These are phyloP conservation scores for Cupressus sempervirens DNA, from an alignment of 75 land plant species.

Conservation along the genomic window DNA sequence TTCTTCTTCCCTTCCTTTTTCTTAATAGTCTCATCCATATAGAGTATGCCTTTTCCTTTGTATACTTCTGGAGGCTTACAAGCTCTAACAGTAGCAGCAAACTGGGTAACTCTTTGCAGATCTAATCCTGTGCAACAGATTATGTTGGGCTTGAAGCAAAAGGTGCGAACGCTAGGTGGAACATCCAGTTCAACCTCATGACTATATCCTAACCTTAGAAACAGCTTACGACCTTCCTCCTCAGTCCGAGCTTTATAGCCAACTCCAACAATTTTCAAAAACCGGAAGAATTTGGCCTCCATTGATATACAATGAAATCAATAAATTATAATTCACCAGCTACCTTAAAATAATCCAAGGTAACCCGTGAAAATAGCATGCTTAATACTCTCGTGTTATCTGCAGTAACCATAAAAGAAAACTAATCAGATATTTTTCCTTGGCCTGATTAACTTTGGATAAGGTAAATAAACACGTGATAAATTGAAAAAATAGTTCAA, in stretches of 20 bases:
- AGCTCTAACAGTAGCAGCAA: slow-evolving; percentile 54
- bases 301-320: slow-evolving; percentile 19
- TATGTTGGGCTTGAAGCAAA: slow-evolving; percentile 62
- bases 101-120: slow-evolving; percentile 54
- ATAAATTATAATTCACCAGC: background rate
- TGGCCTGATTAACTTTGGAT: background rate
- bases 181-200: slow-evolving; percentile 64
- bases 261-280: slow-evolving; percentile 68
- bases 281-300: slow-evolving; percentile 61
- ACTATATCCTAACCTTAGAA: slow-evolving; percentile 58
- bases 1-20: slow-evolving; percentile 58
- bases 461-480: background rate
- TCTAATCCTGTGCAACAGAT: slow-evolving; percentile 73
- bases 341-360: background rate
- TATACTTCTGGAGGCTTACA: slow-evolving; percentile 76
- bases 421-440: background rate
- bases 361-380: background rate
- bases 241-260: slow-evolving; percentile 69
- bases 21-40: slow-evolving; percentile 63
- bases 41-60: slow-evolving; percentile 78
- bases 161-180: slow-evolving; percentile 63
- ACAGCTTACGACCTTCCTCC: slow-evolving; percentile 54
- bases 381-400: background rate
- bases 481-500: background rate
- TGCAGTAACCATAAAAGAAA: background rate